Base-by-base conservation (phyloP, 306 rosid genomes). In the Dalbergia cultrata region DNA sequence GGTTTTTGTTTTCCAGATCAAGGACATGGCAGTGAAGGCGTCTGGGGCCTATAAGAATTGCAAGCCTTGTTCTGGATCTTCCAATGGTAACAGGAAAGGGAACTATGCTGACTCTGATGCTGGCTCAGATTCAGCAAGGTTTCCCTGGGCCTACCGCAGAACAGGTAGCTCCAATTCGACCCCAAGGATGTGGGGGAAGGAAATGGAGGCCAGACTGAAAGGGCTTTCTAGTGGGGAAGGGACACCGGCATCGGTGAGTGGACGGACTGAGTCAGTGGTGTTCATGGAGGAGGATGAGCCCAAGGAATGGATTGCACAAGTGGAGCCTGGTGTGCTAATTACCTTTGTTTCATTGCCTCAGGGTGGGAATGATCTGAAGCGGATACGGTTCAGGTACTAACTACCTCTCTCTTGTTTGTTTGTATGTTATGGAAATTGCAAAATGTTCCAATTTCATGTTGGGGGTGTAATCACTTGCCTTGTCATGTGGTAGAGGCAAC, bases 301-400 rank as follows among this genome's bases (percentile, higher is more conserved):
- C 0, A 95, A 92, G 84, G 98, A 95, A 66, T 95, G 99, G 99
- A 88, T 93, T 60, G 98, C 98, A 44, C 99, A 95, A 64, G 98
- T 95, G 67, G 99, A 95, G 81, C 99, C 99, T 44, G 99, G 99
- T 75, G 98, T 95, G 89, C 91, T 95, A 21, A 95, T 95, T 74
- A 95, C 99, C 19, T 95, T 95, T 82, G 93, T 93, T 87, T 93
- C 99, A 31, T 80, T 95, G 87, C 91, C 98, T 45, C 90, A 86
- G 65, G 99, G 98, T 73, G 99, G 99, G 62, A 95, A 95, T 76
- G 97, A 95, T 88, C 93, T 95, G 81, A 95, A 95, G 88, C 69
- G 97, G 52, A 95, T 95, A 76, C 92, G 99, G 59, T 95, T 95
- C 92, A 93, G 99, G 99, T 95, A 90, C 80, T 35, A 21, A 50